Conservation (phyloP, 148 eudicot species). For the Euryodendron excelsum region DNA sequence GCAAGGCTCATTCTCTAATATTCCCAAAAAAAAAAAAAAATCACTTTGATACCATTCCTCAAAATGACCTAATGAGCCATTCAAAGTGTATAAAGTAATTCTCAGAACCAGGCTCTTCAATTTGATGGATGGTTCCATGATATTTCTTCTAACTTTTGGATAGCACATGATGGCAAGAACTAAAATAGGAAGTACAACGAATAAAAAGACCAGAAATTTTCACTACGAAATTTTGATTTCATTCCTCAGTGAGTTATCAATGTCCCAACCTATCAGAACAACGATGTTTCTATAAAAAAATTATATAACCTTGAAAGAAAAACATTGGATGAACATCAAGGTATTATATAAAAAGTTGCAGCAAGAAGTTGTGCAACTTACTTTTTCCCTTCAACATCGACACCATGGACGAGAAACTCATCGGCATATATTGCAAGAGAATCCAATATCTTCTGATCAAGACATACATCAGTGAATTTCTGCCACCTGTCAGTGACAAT, state of each 20-base stretch:
- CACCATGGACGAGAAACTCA: slow-evolving; percentile 98
- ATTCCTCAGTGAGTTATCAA: not conserved
- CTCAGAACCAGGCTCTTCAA: no score
- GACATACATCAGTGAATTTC: slow-evolving; percentile 82
- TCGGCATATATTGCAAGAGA: slow-evolving; percentile 83
- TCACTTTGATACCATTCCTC: no score
- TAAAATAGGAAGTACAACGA: no score
- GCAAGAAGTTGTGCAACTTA: slow-evolving; percentile 27
- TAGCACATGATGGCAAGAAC: no score
- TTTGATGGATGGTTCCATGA: no score
- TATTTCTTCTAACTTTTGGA: no score
- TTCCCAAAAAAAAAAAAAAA: no score
- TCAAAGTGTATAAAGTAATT: no score
- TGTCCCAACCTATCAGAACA: not conserved
- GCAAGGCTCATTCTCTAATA: no score
- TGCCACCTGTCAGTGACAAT: slow-evolving; percentile 99
- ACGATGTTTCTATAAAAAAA: not conserved
- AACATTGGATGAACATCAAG: not conserved
- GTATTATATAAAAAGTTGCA: not conserved
- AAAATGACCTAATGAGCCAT: no score
- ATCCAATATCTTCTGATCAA: slow-evolving; percentile 61
- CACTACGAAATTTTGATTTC: no score
- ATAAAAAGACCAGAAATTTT: no score
- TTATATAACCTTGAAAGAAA: not conserved
- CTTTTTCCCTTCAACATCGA: slow-evolving; percentile 99